A percentile compares a stretch with the other conserved stretches of the same genome.
Conservation (phyloP, 1,284 basidiomycete species). For the Cryptococcus hybrid region DNA sequence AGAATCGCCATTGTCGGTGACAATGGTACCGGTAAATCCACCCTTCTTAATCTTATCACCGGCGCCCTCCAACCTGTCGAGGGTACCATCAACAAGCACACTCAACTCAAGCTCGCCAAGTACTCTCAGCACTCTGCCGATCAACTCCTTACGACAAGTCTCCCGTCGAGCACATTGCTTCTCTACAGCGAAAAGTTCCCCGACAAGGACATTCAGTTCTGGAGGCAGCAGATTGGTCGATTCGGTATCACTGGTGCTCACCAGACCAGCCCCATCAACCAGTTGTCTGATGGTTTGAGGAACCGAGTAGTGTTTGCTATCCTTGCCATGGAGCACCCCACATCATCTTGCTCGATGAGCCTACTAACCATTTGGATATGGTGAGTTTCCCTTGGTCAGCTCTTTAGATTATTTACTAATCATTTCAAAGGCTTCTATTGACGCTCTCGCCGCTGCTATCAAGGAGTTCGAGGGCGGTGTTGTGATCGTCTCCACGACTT, state of each 20-base stretch:
- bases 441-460: conserved; percentile 90
- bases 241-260: conserved; percentile 94
- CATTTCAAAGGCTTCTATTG: conserved; percentile 70
- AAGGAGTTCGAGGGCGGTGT: conserved; percentile 98
- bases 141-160: conserved; percentile 89
- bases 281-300: conserved; percentile 91
- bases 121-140: conserved; percentile 99
- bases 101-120: conserved; percentile 88
- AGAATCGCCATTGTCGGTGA: conserved; percentile 91
- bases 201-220: conserved; percentile 85
- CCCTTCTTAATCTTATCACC: conserved; percentile 92
- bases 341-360: conserved; percentile 72
- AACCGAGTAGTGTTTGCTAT: conserved; percentile 69
- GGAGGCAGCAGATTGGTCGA: conserved; percentile 90
- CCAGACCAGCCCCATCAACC: conserved; percentile 89
- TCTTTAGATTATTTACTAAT: not conserved
- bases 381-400: conserved; percentile 9
- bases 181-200: conserved; percentile 83
- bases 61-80: conserved; percentile 74
- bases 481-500: conserved; percentile 98
- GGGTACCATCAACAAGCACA: conserved; percentile 85
- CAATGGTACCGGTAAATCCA: conserved; percentile 98
- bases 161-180: conserved; percentile 94
- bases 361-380: conserved; percentile 59
- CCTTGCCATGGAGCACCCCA: conserved; percentile 86